phyloP scores from a whole-genome alignment of 2,329 filamentous ascomycete genomes.

The Albophoma yamanashiensis region DNA sequence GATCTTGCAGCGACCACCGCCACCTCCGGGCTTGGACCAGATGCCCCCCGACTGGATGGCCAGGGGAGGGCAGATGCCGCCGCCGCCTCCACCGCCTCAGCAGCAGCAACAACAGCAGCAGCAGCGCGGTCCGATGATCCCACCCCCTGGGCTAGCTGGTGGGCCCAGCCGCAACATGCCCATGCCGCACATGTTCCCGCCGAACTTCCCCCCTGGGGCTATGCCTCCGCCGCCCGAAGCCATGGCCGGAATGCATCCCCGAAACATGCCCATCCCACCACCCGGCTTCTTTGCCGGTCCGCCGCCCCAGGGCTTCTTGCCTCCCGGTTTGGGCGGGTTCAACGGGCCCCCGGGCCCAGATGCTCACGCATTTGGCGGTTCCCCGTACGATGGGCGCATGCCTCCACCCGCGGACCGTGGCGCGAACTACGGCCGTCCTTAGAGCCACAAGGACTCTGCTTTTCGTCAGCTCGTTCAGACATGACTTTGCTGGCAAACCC shows the following conservation, averaged over 20 bases:
- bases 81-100: conserved; percentile 13
- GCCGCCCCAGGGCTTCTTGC: conserved; percentile 41
- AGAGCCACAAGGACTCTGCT: background rate
- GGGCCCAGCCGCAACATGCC: conserved; percentile 29
- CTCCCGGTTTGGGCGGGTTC: conserved; percentile 44
- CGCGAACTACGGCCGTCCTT: conserved; percentile 21
- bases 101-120: conserved; percentile 4
- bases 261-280: conserved; percentile 45
- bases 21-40: conserved; percentile 48
- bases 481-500: background rate
- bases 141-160: conserved; percentile 44
- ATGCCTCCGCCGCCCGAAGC: conserved; percentile 35
- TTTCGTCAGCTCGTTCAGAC: background rate
- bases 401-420: conserved; percentile 34
- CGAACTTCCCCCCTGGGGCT: conserved; percentile 44
- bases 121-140: conserved; percentile 42
- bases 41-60: conserved; percentile 47
- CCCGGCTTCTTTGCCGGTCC: conserved; percentile 45
- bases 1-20: conserved; percentile 53
- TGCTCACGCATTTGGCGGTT: conserved; percentile 32
- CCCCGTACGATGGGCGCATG: conserved; percentile 44
- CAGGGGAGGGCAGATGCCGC: conserved; percentile 30
- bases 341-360: conserved; percentile 40
- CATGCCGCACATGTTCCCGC: conserved; percentile 49
- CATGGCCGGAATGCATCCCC: conserved; percentile 38